Evolutionary conservation across 2,329 filamentous ascomycete genomes (phyloP).

Genomic region (Bimuria novae-zelandiae): DNA sequence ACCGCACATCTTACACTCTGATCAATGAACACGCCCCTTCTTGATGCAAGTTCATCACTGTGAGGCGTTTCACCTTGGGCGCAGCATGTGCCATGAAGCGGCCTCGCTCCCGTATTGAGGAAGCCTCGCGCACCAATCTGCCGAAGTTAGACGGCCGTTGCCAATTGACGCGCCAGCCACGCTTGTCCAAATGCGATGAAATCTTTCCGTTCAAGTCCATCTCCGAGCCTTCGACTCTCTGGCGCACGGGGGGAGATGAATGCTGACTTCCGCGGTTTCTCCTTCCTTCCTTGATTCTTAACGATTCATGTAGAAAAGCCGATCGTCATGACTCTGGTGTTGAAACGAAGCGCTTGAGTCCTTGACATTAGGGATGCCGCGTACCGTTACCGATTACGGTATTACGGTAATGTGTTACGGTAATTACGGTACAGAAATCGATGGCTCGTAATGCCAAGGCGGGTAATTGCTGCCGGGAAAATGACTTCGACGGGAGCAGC

Average conservation of each 20-base stretch:
- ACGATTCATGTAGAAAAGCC: slow-evolving; percentile 1
- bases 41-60: slow-evolving; percentile 21
- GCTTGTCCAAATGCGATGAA: slow-evolving; percentile 14
- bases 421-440: no score
- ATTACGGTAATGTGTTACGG: no score
- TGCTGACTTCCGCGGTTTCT: slow-evolving; percentile 7
- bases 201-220: slow-evolving; percentile 19
- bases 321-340: not conserved
- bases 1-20: slow-evolving; percentile 17
- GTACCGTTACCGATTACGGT: no score
- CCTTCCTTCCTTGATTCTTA: not conserved
- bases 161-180: slow-evolving; percentile 22
- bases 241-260: slow-evolving; percentile 37
- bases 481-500: no score
- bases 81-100: slow-evolving; percentile 18
- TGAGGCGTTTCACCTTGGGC: slow-evolving; percentile 27
- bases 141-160: slow-evolving; percentile 31
- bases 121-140: slow-evolving; percentile 15
- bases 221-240: slow-evolving; percentile 18
- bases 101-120: slow-evolving; percentile 13
- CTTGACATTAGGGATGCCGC: no score
- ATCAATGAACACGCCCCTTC: slow-evolving; percentile 11
- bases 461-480: no score
- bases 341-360: not conserved
- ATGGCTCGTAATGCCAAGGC: no score